Evolutionary conservation across 768 basidiomycete species (phyloP).

Genomic region (Mrakia frigida): DNA sequence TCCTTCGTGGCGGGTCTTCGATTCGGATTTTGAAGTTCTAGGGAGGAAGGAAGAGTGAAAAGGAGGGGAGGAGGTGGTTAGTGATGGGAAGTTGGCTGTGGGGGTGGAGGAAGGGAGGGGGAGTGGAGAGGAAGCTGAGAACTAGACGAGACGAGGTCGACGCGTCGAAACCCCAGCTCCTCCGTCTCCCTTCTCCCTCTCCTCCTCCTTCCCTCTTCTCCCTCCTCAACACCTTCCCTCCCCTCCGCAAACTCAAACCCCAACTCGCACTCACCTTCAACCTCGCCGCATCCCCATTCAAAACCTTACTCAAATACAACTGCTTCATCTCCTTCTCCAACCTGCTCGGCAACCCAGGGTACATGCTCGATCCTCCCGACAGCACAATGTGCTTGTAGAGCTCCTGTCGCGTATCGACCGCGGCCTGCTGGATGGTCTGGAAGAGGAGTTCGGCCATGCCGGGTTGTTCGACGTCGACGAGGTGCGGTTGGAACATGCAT

Average conservation of each 20-base stretch:
- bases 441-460: constrained; percentile 98
- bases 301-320: constrained; percentile 85
- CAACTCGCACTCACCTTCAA: constrained; percentile 61
- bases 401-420: constrained; percentile 81
- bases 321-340: constrained; percentile 99
- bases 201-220: too few species aligned
- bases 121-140: not conserved
- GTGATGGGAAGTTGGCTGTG: too few species aligned
- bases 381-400: constrained; percentile 97
- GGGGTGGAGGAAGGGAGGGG: not conserved
- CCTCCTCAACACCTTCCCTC: too few species aligned
- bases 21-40: constrained; percentile 99
- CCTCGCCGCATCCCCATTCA: constrained; percentile 73
- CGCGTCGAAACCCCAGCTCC: too few species aligned
- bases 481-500: constrained; percentile 99
- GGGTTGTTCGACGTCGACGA: constrained; percentile 94
- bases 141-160: too few species aligned
- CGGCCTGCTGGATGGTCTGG: constrained; percentile 86
- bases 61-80: not conserved
- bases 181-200: too few species aligned
- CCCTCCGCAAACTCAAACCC: too few species aligned
- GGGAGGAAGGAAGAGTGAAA: not conserved
- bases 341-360: constrained; percentile 91
- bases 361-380: constrained; percentile 97
- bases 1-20: constrained; percentile 94